phyloP scores from a whole-genome alignment of 2,329 filamentous ascomycete genomes.

The Pseudogymnoascus sp. region DNA sequence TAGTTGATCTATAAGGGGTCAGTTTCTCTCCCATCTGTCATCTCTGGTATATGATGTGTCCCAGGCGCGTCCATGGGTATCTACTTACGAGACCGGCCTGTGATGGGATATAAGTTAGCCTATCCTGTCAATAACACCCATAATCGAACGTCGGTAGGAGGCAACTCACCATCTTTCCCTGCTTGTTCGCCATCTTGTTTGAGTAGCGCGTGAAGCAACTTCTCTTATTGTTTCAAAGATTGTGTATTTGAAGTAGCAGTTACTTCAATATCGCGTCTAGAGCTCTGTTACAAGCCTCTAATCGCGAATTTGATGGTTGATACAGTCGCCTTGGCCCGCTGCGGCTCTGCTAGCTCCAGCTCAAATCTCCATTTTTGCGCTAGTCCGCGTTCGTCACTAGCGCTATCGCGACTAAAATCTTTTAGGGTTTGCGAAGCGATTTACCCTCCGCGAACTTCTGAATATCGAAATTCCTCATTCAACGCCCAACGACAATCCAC shows the following conservation, averaged over 20 bases:
- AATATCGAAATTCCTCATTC: slow-evolving; percentile 8
- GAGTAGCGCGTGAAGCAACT: slow-evolving; percentile 32
- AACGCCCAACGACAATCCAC: slow-evolving; percentile 9
- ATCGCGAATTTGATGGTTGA: slow-evolving; percentile 11
- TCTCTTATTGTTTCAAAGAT: slow-evolving; percentile 30
- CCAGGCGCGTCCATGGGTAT: slow-evolving; percentile 13
- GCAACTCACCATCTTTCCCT: slow-evolving; percentile 95
- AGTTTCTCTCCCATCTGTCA: slow-evolving; percentile 1
- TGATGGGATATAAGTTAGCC: slow-evolving; percentile 48
- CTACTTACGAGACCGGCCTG: slow-evolving; percentile 64
- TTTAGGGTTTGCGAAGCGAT: slow-evolving; percentile 12
- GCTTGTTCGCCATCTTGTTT: slow-evolving; percentile 72
- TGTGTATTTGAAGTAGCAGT: slow-evolving; percentile 25
- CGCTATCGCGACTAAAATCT: slow-evolving; percentile 1
- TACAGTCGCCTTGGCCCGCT: not conserved
- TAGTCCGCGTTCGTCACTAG: not conserved
- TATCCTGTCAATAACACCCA: slow-evolving; percentile 43
- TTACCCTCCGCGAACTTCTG: slow-evolving; percentile 10
- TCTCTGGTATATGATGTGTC: not conserved
- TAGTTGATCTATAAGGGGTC: slow-evolving; percentile 80
- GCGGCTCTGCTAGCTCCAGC: slow-evolving; percentile 12
- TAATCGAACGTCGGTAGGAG: slow-evolving; percentile 30
- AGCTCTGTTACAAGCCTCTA: slow-evolving; percentile 13
- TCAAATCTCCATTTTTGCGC: slow-evolving; percentile 3
- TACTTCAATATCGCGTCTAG: slow-evolving; percentile 26